phyloP scores from a whole-genome alignment of 2,329 filamentous ascomycete species.

The Pseudocercospora musae region DNA sequence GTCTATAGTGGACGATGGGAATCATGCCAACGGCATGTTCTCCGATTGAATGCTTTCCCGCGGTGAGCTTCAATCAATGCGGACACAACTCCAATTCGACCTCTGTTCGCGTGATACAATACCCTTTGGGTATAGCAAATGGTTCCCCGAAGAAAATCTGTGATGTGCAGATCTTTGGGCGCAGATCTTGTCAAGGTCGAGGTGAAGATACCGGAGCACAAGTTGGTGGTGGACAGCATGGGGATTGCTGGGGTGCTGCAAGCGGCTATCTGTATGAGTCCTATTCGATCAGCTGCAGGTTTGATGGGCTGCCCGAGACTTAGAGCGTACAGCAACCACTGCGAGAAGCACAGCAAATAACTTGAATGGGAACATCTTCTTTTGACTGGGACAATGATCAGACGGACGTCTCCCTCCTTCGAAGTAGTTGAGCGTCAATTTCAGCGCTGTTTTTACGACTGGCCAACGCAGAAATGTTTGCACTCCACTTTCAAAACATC shows the following conservation, averaged over 20 bases:
- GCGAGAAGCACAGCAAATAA: background rate
- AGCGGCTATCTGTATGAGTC: background rate
- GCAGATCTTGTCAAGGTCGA: background rate
- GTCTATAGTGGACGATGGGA: background rate
- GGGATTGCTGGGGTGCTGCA: background rate
- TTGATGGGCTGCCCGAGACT: background rate
- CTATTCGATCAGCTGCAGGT: background rate
- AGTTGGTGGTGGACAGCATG: background rate
- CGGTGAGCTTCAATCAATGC: background rate
- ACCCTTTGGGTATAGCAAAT: background rate
- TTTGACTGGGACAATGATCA: background rate
- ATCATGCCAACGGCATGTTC: background rate
- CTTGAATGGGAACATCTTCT: background rate
- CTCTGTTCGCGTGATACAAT: background rate
- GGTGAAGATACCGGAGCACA: background rate
- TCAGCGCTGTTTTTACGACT: background rate
- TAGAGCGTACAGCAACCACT: background rate
- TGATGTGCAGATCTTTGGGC: background rate
- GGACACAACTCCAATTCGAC: background rate
- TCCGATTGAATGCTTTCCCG: background rate
- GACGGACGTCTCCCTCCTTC: background rate
- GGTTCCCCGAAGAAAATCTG: background rate
- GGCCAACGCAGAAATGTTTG: background rate
- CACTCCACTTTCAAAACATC: background rate
- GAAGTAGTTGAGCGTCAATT: background rate